Percentiles rank a stretch among this genome's conserved stretches.
phyloP scores from a whole-genome alignment of 78 protist species.

The Protostelium mycophagum region DNA sequence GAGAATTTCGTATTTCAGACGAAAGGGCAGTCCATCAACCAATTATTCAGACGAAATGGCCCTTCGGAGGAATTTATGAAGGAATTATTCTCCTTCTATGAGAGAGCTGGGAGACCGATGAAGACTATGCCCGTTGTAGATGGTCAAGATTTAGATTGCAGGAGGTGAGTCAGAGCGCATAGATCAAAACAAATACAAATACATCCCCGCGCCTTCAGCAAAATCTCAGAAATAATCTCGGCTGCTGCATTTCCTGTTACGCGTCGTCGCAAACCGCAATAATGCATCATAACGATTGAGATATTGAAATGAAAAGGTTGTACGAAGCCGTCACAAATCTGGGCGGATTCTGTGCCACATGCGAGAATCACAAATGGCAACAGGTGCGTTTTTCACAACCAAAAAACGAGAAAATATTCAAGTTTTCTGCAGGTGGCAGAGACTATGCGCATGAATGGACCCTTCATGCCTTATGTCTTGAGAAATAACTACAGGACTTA shows the following conservation, averaged over 20 bases:
- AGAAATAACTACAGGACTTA: neutral
- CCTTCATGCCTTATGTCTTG: neutral
- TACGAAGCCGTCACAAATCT: neutral
- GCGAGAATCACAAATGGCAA: neutral
- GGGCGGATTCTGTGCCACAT: neutral
- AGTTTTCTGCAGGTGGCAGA: neutral
- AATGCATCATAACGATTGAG: too few species aligned
- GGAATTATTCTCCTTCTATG: constrained; percentile 17
- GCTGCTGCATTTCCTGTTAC: too few species aligned
- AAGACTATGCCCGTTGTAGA: constrained; percentile 27
- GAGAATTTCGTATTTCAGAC: constrained; percentile 47
- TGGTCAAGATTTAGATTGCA: constrained; percentile 42
- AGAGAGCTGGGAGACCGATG: constrained; percentile 17
- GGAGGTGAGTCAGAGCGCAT: too few species aligned
- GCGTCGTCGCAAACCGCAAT: too few species aligned
- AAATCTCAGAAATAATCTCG: too few species aligned
- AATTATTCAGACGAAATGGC: constrained; percentile 42
- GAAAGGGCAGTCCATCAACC: constrained; percentile 55
- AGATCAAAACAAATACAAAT: too few species aligned
- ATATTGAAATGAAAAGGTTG: neutral
- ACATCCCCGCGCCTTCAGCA: too few species aligned
- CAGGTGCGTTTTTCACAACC: too few species aligned
- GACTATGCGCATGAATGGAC: neutral
- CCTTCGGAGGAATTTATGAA: constrained; percentile 38
- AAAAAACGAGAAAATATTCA: neutral